Conservation (phyloP, 1,284 basidiomycete species). For the Xerocomus minutiporus region DNA sequence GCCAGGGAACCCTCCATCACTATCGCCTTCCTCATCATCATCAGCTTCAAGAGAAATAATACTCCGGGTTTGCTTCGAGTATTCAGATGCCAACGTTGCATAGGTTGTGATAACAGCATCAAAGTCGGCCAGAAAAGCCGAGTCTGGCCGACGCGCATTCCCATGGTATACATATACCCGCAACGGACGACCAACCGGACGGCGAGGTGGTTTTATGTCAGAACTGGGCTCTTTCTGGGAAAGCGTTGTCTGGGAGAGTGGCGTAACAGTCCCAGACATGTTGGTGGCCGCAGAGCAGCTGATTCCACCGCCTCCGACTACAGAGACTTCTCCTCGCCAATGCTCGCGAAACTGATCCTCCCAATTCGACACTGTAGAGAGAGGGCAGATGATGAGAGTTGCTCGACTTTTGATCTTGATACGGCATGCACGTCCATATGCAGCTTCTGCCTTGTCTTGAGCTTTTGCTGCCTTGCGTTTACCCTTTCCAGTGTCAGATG, state of each 20-base stretch:
- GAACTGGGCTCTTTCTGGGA: slow-evolving; percentile 36
- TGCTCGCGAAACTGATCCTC: slow-evolving; percentile 98
- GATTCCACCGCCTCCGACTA: slow-evolving; percentile 68
- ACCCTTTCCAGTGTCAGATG: slow-evolving; percentile 43
- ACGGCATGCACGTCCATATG: slow-evolving; percentile 62
- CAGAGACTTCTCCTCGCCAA: slow-evolving; percentile 79
- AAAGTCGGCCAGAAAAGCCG: slow-evolving; percentile 83
- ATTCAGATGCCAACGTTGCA: slow-evolving; percentile 92
- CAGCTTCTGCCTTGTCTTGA: slow-evolving; percentile 66
- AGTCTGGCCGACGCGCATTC: slow-evolving; percentile 80
- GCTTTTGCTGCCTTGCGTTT: slow-evolving; percentile 61
- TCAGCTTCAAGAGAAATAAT: slow-evolving; percentile 51
- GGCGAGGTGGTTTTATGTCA: slow-evolving; percentile 35
- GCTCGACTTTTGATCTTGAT: slow-evolving; percentile 81
- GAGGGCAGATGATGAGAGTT: slow-evolving; percentile 94
- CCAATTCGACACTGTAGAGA: slow-evolving; percentile 98
- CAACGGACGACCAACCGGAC: slow-evolving; percentile 45
- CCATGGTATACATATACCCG: slow-evolving; percentile 97
- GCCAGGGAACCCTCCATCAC: slow-evolving; percentile 54
- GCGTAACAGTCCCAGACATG: slow-evolving; percentile 16
- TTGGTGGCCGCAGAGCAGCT: slow-evolving; percentile 32
- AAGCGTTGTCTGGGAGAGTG: slow-evolving; percentile 23
- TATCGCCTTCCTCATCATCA: slow-evolving; percentile 67
- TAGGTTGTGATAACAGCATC: slow-evolving; percentile 98
- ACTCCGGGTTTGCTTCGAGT: slow-evolving; percentile 80